Conservation (phyloP, 2,329 filamentous ascomycete genomes). For the Podosphaera xanthii region DNA sequence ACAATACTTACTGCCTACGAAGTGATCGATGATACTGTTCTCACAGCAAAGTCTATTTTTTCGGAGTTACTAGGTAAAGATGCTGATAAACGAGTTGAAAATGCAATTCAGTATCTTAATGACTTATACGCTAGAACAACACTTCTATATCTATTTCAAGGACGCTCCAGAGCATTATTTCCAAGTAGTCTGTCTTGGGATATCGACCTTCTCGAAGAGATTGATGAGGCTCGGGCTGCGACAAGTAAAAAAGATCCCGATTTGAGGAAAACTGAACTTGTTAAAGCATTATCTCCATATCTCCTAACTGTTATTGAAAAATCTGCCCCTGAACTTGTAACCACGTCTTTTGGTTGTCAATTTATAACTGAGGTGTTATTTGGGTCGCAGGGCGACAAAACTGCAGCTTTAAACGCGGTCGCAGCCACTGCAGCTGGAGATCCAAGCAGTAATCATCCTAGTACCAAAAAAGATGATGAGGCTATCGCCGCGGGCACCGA, state of each 20-base stretch:
- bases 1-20: constrained; percentile 74
- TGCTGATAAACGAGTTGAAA: constrained; percentile 35
- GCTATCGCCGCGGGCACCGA: background rate
- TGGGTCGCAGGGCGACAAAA: constrained; percentile 51
- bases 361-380: constrained; percentile 68
- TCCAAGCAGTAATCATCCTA: constrained; percentile 17
- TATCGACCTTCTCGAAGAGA: constrained; percentile 48
- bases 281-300: constrained; percentile 48
- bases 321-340: constrained; percentile 42
- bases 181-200: constrained; percentile 39
- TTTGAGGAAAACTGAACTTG: constrained; percentile 50
- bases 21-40: constrained; percentile 80
- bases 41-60: constrained; percentile 68
- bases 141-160: constrained; percentile 63
- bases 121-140: constrained; percentile 42
- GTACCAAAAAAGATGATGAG: background rate
- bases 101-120: constrained; percentile 39
- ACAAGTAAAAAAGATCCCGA: constrained; percentile 88
- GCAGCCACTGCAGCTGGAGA: constrained; percentile 38
- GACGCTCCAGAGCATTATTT: constrained; percentile 36
- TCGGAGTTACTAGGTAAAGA: constrained; percentile 62
- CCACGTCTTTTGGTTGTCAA: constrained; percentile 66
- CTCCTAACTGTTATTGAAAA: constrained; percentile 52
- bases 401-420: constrained; percentile 46
- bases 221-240: constrained; percentile 54